Evolutionary conservation across 2,329 filamentous ascomycete genomes (phyloP), one percentile per base, ranked within the genome.

Genomic region (Chrysosporium keratinophilum): DNA sequence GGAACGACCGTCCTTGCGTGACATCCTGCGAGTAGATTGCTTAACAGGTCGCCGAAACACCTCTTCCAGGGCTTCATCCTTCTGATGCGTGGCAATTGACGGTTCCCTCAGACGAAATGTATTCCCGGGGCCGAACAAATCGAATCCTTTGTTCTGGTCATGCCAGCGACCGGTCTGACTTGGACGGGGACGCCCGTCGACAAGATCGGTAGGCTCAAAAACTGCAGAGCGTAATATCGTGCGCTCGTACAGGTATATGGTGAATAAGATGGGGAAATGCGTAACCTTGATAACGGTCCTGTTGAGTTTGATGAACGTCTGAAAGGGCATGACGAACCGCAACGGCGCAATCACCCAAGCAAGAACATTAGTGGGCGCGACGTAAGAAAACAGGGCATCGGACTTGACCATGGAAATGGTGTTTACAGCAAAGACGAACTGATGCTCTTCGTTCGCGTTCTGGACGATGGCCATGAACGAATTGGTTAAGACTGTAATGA

Each of bases 371-470:
- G 87, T 85, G 0, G 91, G 91, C 1, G 91, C 87, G 57, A 96
- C 81, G 66, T 96, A 96, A 2, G 88, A 94, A 74, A 97, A 97
- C 0, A 96, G 75, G 0, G 89, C 87, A 67, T 97, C 91, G n/a
- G 93, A 95, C 69, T 96, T 97, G 60, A 96, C 91, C 87, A 95
- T 94, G 3, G 88, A 94, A 48, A 96, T 95, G 3, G 91, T 94
- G 65, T 96, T 97, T 67, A 97, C 89, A 0, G 91, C 91, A 64
- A 97, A 96, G 1, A 96, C 72, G 65, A 95, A 96, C 59, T 84
- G 81, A 62, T 96, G 90, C 69, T 96, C 91, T 67, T 96, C 86
- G 52, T 88, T 88, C 6, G 90, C 89, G 65, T 96, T 96, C 50
- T 88, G 88, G 1, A 93, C 88, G 65, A 96, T 91, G 1, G 85